Percentiles rank a stretch among this genome's conserved stretches.
Evolutionary conservation across 805 yeast species (phyloP).

Genomic region (Scheffersomyces ergatensis): DNA sequence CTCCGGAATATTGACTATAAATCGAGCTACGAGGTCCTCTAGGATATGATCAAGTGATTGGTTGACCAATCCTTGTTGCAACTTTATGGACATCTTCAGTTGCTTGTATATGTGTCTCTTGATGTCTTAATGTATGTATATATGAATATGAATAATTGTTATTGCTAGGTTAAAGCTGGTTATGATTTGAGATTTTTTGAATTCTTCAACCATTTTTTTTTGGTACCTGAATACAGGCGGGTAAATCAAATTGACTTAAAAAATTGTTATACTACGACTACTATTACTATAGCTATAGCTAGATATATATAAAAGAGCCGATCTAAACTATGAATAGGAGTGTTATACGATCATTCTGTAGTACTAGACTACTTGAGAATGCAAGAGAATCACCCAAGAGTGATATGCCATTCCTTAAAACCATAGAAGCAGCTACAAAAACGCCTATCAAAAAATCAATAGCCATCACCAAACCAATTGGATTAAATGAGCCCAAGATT

Average conservation of each 20-base stretch:
- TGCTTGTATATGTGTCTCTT: too few relatives aligned
- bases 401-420: conserved; percentile 25
- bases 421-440: conserved; percentile 35
- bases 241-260: too few relatives aligned
- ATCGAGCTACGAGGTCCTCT: conserved; percentile 86
- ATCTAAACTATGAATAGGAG: too few relatives aligned
- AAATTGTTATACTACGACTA: too few relatives aligned
- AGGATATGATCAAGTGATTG: conserved; percentile 70
- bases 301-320: too few relatives aligned
- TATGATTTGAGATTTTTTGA: too few relatives aligned
- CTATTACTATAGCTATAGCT: too few relatives aligned
- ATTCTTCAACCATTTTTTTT: too few relatives aligned
- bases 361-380: neutral
- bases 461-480: conserved; percentile 35
- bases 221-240: too few relatives aligned
- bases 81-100: conserved; percentile 68
- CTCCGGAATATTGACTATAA: conserved; percentile 85
- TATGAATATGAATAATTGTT: too few relatives aligned
- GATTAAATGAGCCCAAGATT: conserved; percentile 29
- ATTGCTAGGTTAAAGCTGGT: too few relatives aligned
- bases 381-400: neutral
- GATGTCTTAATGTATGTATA: too few relatives aligned
- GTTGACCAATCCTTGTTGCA: conserved; percentile 54
- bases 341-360: conserved; percentile 3
- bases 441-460: conserved; percentile 34